These are phyloP conservation scores for Litchi chinensis DNA, from an alignment of 345 rosid genomes.

Conservation along the genomic window DNA sequence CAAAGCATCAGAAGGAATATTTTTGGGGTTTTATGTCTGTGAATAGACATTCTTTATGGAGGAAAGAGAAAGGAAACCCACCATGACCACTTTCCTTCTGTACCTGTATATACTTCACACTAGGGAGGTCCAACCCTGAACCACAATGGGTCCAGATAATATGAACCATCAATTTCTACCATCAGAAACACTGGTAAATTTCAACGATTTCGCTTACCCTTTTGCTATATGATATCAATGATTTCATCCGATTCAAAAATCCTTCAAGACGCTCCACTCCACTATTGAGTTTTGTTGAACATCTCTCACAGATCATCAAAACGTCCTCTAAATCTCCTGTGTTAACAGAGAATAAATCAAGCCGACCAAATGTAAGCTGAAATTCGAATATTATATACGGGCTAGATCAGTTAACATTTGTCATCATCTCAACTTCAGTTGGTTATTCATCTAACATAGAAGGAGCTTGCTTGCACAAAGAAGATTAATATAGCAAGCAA, in stretches of 20 bases:
- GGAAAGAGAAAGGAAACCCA: constrained; percentile 25
- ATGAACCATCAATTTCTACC: constrained; percentile 15
- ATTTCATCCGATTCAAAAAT: neutral
- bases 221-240: neutral
- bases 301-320: neutral
- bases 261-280: neutral
- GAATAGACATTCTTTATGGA: neutral
- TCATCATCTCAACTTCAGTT: neutral
- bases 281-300: too few relatives aligned
- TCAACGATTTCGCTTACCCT: neutral
- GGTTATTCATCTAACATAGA: neutral
- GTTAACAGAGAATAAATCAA: neutral
- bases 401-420: neutral
- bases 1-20: constrained; percentile 37
- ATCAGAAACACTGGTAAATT: neutral
- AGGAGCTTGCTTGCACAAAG: neutral
- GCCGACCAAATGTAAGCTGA: neutral
- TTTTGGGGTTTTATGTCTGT: constrained; percentile 30
- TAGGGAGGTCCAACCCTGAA: neutral
- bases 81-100: constrained; percentile 18
- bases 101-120: neutral
- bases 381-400: constrained; percentile 4
- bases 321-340: neutral
- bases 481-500: neutral
- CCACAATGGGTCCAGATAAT: constrained; percentile 1